Percentiles rank a stretch among this genome's conserved stretches.
Conservation (phyloP, 352 stramenopile species). For the Phytophthora aleatoria region DNA sequence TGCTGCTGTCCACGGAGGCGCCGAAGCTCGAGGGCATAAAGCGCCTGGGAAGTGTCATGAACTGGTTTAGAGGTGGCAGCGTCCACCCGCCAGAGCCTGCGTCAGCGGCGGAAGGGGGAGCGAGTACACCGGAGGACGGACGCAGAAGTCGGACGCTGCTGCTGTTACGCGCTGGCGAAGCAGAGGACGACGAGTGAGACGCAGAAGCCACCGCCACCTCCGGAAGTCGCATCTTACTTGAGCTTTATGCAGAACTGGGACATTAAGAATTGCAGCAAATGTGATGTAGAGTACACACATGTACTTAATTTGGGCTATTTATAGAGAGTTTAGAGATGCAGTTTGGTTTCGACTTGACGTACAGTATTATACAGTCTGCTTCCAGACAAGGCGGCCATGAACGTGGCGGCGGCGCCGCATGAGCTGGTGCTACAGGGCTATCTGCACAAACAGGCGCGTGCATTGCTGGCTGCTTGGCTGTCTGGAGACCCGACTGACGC, state of each 20-base stretch:
- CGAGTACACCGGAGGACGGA: slow-evolving; percentile 1
- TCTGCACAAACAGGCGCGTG: slow-evolving; percentile 79
- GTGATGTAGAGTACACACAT: neutral
- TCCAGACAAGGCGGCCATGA: slow-evolving; percentile 42
- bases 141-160: slow-evolving; percentile 1
- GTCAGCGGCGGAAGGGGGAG: neutral
- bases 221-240: slow-evolving; percentile 25
- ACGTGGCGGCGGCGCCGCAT: slow-evolving; percentile 40
- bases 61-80: slow-evolving; percentile 39
- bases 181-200: slow-evolving; percentile 9
- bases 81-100: slow-evolving; percentile 15
- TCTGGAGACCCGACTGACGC: slow-evolving; percentile 7
- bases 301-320: neutral
- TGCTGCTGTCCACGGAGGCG: slow-evolving; percentile 6
- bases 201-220: slow-evolving; percentile 8
- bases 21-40: slow-evolving; percentile 29
- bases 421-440: slow-evolving; percentile 79
- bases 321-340: neutral
- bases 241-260: neutral
- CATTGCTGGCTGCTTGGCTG: neutral
- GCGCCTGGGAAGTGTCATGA: slow-evolving; percentile 33
- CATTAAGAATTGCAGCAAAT: no score
- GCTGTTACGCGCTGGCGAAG: slow-evolving; percentile 4
- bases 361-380: neutral
- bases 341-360: slow-evolving; percentile 1